A percentile compares a stretch with the other conserved stretches of the same genome.
These are phyloP conservation scores for Chaetoceros tenuissimus DNA, from an alignment of 108 stramenopile species.

Conservation along the genomic window DNA sequence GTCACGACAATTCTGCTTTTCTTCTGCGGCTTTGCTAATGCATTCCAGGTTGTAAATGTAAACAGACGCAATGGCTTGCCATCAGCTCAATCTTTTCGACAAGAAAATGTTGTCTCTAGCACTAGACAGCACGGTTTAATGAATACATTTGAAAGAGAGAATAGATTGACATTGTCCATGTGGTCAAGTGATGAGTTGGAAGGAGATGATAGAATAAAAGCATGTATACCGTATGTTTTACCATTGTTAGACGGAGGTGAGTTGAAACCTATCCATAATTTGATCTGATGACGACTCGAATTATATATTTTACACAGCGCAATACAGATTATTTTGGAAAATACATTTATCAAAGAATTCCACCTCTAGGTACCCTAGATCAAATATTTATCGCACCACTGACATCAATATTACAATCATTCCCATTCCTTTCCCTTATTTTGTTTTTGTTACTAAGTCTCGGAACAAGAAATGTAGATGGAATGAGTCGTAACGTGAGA, in stretches of 20 bases:
- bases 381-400: constrained; percentile 49
- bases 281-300: no score
- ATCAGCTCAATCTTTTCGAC: no score
- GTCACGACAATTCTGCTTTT: no score
- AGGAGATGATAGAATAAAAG: constrained; percentile 24
- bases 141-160: no score
- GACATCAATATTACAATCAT: constrained; percentile 21
- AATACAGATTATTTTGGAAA: constrained; percentile 63
- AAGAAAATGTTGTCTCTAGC: no score
- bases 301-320: no score
- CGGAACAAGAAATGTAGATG: constrained; percentile 39
- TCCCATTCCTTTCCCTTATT: constrained; percentile 50
- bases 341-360: constrained; percentile 68
- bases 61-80: no score
- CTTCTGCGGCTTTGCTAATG: no score
- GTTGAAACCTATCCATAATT: no score
- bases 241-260: constrained; percentile 43
- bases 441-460: constrained; percentile 60
- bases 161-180: no score
- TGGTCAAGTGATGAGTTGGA: constrained; percentile 30
- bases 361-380: constrained; percentile 49
- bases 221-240: constrained; percentile 39
- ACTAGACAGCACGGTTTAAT: no score
- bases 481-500: constrained; percentile 49
- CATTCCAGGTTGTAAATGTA: no score